A percentile compares a stretch with the other conserved stretches of the same genome.
Conservation (phyloP, 768 basidiomycete species). For the Fomitopsis serialis region DNA sequence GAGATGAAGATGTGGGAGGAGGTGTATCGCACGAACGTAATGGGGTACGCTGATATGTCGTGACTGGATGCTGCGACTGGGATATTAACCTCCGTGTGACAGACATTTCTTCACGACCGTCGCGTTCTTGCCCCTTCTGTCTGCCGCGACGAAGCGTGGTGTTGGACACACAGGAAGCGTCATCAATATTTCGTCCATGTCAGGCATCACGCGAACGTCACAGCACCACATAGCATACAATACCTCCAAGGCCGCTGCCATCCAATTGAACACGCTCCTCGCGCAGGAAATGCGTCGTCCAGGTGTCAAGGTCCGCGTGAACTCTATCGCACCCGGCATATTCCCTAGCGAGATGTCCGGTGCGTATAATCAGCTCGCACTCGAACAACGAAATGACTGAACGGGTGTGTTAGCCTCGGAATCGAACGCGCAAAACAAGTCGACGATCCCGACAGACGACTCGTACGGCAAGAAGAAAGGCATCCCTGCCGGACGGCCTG, state of each 20-base stretch:
- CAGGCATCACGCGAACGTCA: constrained; percentile 33
- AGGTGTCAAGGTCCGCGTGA: constrained; percentile 30
- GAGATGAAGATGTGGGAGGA: constrained; percentile 25
- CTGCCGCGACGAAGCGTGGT: constrained; percentile 24
- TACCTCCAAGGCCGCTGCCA: constrained; percentile 33
- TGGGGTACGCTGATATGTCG: constrained; percentile 14
- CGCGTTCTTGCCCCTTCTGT: constrained; percentile 40
- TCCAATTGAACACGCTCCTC: constrained; percentile 30
- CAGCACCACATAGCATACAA: constrained; percentile 44
- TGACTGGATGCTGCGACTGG: background rate
- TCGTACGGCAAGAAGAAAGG: constrained; percentile 28
- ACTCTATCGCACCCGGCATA: constrained; percentile 29
- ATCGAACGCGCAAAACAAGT: constrained; percentile 30
- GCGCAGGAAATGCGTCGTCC: constrained; percentile 29
- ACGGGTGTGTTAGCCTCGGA: constrained; percentile 8
- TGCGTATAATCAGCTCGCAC: constrained; percentile 4
- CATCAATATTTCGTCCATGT: constrained; percentile 38
- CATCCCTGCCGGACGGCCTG: constrained; percentile 30
- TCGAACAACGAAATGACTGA: too few species aligned
- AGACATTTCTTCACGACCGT: constrained; percentile 38
- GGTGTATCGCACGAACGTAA: constrained; percentile 29
- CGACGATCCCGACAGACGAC: constrained; percentile 21
- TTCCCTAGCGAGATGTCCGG: constrained; percentile 34
- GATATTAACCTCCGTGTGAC: background rate
- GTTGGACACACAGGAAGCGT: constrained; percentile 29